Base-by-base conservation (phyloP, 73 alveolate species). In the Uronychia setigera region DNA sequence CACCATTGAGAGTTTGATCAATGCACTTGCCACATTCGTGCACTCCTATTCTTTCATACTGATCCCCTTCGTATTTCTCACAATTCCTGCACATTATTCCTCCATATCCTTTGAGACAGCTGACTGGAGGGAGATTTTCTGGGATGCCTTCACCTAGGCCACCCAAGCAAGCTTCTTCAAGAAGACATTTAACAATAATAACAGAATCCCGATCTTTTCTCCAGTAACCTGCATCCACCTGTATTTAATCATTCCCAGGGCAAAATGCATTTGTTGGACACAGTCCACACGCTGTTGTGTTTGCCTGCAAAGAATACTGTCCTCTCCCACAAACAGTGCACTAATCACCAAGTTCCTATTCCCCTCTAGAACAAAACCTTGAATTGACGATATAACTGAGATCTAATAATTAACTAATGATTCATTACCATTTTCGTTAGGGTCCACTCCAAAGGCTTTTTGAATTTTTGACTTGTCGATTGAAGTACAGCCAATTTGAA, bases 171-270 rank as follows among this genome's bases (percentile, higher is more conserved):
- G 86, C 88, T 13, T 80, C 93, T 32, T 58, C 67, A 32, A 35
- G 26, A 11, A 77, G 33, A 77, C 93, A 87, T 75, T 60, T 58
- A 29, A 28, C 75, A 58, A 81, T 81, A 0, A 29, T 32, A 29
- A 76, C 33, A 13, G 87, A 35, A 1, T 80, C 26, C 0, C 58
- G 26, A 31, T 31, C 33, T 26, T 60, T 33, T 58, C 94, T 81
- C 94, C 94, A 88, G 60, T 88, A 88, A 25, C 88, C 88, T 57
- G 67, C 30, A 31, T 76, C 33, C 1, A 77, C 83, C 9, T 29
- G 1, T 9, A 88, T 76, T 83, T 67, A 32, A 29, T 28, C 58
- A 0, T 83, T 84, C 26, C 94, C 94, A 13, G 26, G 58, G 32
- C 94, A 88, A 19, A 25, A 34, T 5, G 91, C 87, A 46, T 88